Conservation (phyloP, 192 early-diverging fungal species). For the Rhizophagus sp. region DNA sequence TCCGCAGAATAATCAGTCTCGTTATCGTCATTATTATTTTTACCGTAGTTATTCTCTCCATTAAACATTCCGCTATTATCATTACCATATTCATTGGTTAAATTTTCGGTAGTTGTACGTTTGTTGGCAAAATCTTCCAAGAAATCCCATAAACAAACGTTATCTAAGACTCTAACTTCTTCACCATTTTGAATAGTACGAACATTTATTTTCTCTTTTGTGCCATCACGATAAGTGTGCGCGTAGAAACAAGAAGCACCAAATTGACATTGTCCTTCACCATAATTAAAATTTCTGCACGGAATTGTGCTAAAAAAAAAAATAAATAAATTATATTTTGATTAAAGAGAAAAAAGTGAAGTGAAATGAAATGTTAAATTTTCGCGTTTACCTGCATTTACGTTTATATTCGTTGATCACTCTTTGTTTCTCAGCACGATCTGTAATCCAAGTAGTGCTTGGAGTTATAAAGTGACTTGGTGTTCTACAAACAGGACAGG, state of each 20-base stretch:
- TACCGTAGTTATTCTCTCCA: background rate
- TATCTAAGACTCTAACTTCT: conserved; percentile 27
- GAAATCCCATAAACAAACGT: conserved; percentile 33
- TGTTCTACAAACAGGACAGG: conserved; percentile 30
- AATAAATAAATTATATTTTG: background rate
- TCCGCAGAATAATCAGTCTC: too few relatives aligned
- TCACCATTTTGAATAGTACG: conserved; percentile 28
- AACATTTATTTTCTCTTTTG: conserved; percentile 24
- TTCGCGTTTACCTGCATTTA: conserved; percentile 23
- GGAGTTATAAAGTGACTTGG: conserved; percentile 31
- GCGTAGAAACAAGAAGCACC: conserved; percentile 35
- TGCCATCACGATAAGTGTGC: conserved; percentile 32
- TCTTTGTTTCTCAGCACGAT: conserved; percentile 26
- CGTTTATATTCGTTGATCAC: conserved; percentile 32
- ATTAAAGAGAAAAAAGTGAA: background rate
- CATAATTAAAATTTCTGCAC: conserved; percentile 33
- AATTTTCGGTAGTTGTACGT: background rate
- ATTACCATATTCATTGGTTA: background rate
- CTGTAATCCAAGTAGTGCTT: conserved; percentile 33
- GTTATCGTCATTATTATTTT: background rate
- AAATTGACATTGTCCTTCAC: conserved; percentile 34
- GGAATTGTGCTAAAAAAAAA: conserved; percentile 26
- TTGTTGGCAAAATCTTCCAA: conserved; percentile 24
- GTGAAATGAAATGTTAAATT: too few relatives aligned
- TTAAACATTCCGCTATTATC: background rate